These are phyloP conservation scores for Afroboletus lepidellus DNA, from an alignment of 1,284 basidiomycete genomes.

Conservation along the genomic window DNA sequence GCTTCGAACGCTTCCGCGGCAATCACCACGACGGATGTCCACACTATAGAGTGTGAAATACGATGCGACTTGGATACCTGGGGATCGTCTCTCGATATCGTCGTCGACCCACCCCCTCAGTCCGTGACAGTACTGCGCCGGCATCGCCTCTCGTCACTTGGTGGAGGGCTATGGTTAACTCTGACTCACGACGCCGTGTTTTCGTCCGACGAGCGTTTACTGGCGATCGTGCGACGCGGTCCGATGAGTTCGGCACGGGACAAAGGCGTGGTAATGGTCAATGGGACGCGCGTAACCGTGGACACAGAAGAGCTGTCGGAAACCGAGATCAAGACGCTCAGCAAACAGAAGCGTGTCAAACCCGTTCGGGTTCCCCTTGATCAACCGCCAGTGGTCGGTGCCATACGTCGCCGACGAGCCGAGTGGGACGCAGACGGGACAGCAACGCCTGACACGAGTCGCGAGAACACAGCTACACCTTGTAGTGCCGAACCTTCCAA, in stretches of 20 bases:
- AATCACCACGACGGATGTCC: slow-evolving; percentile 31
- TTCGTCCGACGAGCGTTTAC: slow-evolving; percentile 73
- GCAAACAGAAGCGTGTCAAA: slow-evolving; percentile 84
- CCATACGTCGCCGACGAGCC: slow-evolving; percentile 63
- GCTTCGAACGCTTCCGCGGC: background rate
- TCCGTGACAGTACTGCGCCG: slow-evolving; percentile 82
- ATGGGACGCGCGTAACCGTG: slow-evolving; percentile 84
- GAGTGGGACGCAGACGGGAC: slow-evolving; percentile 57
- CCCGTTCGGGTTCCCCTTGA: slow-evolving; percentile 88
- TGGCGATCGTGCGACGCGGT: slow-evolving; percentile 76
- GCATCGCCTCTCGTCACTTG: slow-evolving; percentile 83
- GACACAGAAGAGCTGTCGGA: slow-evolving; percentile 91
- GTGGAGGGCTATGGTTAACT: slow-evolving; percentile 96
- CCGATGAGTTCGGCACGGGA: slow-evolving; percentile 59
- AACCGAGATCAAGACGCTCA: slow-evolving; percentile 81
- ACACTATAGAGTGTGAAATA: slow-evolving; percentile 87
- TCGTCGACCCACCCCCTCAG: slow-evolving; percentile 92
- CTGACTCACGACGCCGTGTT: slow-evolving; percentile 84
- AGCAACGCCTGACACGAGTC: slow-evolving; percentile 11
- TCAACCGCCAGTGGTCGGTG: slow-evolving; percentile 80
- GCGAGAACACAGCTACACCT: slow-evolving; percentile 14
- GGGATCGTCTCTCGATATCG: slow-evolving; percentile 84
- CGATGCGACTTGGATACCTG: slow-evolving; percentile 94
- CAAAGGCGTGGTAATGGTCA: slow-evolving; percentile 82
- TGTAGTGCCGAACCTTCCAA: slow-evolving; percentile 32